Evolutionary conservation across 1,139 yeast genomes (phyloP).

Genomic region (Meyerozyma carpophila): DNA sequence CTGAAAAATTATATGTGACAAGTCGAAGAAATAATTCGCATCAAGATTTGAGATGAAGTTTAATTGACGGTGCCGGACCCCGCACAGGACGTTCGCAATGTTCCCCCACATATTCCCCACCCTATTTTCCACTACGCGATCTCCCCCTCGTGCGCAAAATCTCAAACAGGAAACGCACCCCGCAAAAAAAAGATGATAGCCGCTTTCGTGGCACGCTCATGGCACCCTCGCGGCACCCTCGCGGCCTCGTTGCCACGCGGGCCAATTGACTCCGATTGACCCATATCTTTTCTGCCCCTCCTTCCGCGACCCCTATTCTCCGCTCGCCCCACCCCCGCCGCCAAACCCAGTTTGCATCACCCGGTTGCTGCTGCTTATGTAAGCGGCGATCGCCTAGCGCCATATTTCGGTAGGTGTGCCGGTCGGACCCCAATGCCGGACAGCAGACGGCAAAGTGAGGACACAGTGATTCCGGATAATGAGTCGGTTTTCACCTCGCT

Average conservation of each 20-base stretch:
- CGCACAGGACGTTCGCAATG: neutral
- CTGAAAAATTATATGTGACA: too few species aligned
- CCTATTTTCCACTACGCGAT: neutral
- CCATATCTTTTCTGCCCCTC: too few species aligned
- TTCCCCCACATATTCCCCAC: constrained; percentile 1
- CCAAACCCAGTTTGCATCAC: neutral
- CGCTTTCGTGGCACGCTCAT: too few species aligned
- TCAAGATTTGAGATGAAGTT: too few species aligned
- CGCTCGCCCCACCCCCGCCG: neutral
- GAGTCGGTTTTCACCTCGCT: constrained; percentile 16
- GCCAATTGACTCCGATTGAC: too few species aligned
- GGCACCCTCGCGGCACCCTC: too few species aligned
- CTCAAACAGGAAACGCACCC: neutral
- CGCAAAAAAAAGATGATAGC: too few species aligned
- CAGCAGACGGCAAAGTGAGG: neutral
- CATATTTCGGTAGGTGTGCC: neutral
- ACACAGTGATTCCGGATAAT: neutral
- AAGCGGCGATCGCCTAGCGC: neutral
- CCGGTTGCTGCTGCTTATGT: neutral
- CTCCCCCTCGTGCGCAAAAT: neutral
- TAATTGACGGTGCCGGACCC: neutral
- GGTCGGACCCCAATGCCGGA: neutral
- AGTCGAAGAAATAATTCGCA: too few species aligned
- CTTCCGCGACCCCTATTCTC: neutral
- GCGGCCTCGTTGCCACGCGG: too few species aligned